Evolutionary conservation across 2,329 filamentous ascomycete genomes (phyloP), one percentile per base, ranked within the genome.

Genomic region (Diaporthe sp.): DNA sequence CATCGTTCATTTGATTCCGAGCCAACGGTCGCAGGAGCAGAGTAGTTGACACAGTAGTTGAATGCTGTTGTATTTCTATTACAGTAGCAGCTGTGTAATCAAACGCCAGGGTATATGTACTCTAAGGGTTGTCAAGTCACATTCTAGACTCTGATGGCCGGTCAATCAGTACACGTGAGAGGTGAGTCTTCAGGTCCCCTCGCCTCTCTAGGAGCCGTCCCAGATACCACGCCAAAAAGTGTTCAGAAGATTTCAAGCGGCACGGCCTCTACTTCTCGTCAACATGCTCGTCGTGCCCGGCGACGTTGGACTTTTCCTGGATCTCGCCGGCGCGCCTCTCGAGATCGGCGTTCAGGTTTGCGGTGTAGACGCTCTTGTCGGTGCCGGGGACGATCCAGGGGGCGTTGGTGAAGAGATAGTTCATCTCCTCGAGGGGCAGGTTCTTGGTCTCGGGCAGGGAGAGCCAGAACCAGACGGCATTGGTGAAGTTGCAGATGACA

Each of bases 361-460:
- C 85, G 68, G 86, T 81, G 80, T 88, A 92, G 47, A 89, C 85
- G 57, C 85, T 82, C 82, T 87, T 88, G 79, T 89, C 86, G 81
- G 89, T 88, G 2, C 87, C 87, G 2, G 91, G 88, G 17, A 93
- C 89, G 79, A 93, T 88, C 81, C 88, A 86, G 17, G 91, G 91
- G 1, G 91, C 90, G 80, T 92, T 85, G 15, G 87, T 88, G 82
- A 92, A 92, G 63, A 92, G 84, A 73, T 88, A 87, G 80, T 91
- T 91, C 91, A 92, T 92, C 83, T 92, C 91, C 80, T 93, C 92
- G 4, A 93, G 86, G 0, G 91, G 88, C 28, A 90, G 85, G 78
- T 88, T 89, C 76, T 87, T 87, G 0, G 92, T 94, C 84, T 93
- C 92, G 0, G 92, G 92, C 71, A 93, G 85, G 65, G 93, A 82